Evolutionary conservation across 1,139 yeast species (phyloP).

Genomic region (Saccharomyces hybrid): DNA sequence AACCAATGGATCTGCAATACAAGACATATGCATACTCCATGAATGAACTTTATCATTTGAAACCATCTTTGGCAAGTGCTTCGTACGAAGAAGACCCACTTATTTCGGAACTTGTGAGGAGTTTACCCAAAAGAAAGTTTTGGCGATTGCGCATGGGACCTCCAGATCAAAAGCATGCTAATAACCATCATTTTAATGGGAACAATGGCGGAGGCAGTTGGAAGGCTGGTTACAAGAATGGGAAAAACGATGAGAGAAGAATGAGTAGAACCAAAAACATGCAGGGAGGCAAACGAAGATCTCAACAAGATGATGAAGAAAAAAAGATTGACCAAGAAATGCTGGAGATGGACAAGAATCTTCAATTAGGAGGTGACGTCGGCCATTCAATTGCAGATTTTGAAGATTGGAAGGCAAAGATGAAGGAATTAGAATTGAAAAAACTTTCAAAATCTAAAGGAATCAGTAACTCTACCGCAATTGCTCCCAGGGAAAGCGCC

Average conservation of each 20-base stretch:
- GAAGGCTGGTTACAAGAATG: slow-evolving; percentile 6
- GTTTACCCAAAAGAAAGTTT: slow-evolving; percentile 29
- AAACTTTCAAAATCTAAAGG: slow-evolving; percentile 50
- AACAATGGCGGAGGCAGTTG: slow-evolving; percentile 5
- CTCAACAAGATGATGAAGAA: slow-evolving; percentile 1
- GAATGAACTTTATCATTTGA: slow-evolving; percentile 14
- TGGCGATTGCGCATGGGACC: slow-evolving; percentile 29
- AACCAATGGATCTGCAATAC: slow-evolving; percentile 13
- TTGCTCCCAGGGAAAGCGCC: neutral
- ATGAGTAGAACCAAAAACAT: neutral
- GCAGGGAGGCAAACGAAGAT: slow-evolving; percentile 1
- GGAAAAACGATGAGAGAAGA: slow-evolving; percentile 10
- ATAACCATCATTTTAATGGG: slow-evolving; percentile 5
- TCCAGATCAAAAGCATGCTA: slow-evolving; percentile 13
- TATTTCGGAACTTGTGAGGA: neutral
- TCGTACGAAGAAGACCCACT: neutral
- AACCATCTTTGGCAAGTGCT: neutral
- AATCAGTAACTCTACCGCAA: neutral
- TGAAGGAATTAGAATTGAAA: slow-evolving; percentile 50
- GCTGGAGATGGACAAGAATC: slow-evolving; percentile 13
- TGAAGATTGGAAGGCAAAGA: slow-evolving; percentile 61
- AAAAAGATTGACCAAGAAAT: slow-evolving; percentile 12
- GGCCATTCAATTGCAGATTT: slow-evolving; percentile 61
- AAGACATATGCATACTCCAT: slow-evolving; percentile 19
- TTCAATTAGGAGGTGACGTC: slow-evolving; percentile 26